phyloP scores from a whole-genome alignment of 352 stramenopile genomes.

The Pythium monospermum region DNA sequence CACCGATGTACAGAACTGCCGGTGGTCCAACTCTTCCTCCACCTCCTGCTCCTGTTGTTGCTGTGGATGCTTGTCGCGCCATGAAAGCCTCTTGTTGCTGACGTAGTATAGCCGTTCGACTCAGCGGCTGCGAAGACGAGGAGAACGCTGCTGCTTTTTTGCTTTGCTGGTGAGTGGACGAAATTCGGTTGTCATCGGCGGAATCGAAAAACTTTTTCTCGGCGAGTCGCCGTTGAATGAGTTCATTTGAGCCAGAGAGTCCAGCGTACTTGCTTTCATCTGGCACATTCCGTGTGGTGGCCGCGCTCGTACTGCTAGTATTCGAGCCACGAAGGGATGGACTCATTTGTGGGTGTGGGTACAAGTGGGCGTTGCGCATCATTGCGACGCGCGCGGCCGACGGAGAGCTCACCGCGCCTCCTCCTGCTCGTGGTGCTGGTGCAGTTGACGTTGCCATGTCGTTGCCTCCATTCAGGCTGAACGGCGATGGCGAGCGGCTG shows the following conservation, averaged over 20 bases:
- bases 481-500: constrained; percentile 12
- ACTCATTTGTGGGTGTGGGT: constrained; percentile 34
- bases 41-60: neutral
- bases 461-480: constrained; percentile 28
- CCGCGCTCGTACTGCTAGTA: constrained; percentile 2
- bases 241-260: constrained; percentile 28
- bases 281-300: neutral
- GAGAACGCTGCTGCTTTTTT: neutral
- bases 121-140: neutral
- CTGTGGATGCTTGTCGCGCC: constrained; percentile 1
- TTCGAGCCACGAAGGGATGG: constrained; percentile 36
- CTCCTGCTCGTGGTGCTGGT: no score
- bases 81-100: constrained; percentile 19
- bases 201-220: constrained; percentile 38
- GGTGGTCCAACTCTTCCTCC: neutral
- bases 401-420: no score
- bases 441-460: constrained; percentile 16
- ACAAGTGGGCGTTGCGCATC: constrained; percentile 13
- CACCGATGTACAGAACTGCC: neutral
- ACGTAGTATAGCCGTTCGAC: neutral
- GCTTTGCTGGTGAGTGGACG: neutral
- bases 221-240: constrained; percentile 30
- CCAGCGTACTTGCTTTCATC: constrained; percentile 37
- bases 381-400: constrained; percentile 27
- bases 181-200: constrained; percentile 30